Percentiles rank a stretch among this genome's conserved stretches.
phyloP scores from a whole-genome alignment of 225 moss, liverwort and hornwort species.

The Physcomitrium patens region DNA sequence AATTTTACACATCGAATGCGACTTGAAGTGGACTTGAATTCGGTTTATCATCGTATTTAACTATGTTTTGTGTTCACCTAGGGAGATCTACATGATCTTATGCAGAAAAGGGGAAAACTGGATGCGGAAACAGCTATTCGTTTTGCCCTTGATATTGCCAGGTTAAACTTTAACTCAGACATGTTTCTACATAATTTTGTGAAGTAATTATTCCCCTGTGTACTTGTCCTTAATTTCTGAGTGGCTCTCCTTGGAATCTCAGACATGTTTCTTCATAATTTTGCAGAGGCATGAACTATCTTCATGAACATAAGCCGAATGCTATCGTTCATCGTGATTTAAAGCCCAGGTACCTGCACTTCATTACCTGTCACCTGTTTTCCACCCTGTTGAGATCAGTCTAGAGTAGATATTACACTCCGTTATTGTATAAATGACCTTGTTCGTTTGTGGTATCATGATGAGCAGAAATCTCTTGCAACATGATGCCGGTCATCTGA shows the following conservation, averaged over 20 bases:
- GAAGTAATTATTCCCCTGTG: conserved; percentile 14
- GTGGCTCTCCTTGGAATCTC: conserved; percentile 14
- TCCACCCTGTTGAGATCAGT: conserved; percentile 9
- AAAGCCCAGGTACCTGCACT: conserved; percentile 69
- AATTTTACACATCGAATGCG: conserved; percentile 16
- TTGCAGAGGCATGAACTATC: conserved; percentile 86
- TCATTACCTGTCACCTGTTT: conserved; percentile 1
- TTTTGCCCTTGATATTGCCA: conserved; percentile 89
- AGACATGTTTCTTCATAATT: conserved; percentile 7
- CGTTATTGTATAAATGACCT: neutral
- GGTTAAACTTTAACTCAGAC: conserved; percentile 46
- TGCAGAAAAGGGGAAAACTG: conserved; percentile 54
- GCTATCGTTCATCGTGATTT: conserved; percentile 83
- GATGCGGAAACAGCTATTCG: conserved; percentile 57
- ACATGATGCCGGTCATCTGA: conserved; percentile 72
- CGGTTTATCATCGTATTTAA: conserved; percentile 5
- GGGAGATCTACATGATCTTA: conserved; percentile 55
- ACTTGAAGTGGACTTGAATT: conserved; percentile 22
- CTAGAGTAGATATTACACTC: conserved; percentile 6
- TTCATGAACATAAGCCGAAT: conserved; percentile 81
- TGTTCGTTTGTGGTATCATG: conserved; percentile 16
- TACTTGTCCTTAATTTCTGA: conserved; percentile 8
- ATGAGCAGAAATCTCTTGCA: conserved; percentile 53
- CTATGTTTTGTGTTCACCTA: conserved; percentile 26
- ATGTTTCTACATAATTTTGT: too few species aligned